Conservation (phyloP, 2,329 filamentous ascomycete species). For the Ophiostoma himal-ulmi region DNA sequence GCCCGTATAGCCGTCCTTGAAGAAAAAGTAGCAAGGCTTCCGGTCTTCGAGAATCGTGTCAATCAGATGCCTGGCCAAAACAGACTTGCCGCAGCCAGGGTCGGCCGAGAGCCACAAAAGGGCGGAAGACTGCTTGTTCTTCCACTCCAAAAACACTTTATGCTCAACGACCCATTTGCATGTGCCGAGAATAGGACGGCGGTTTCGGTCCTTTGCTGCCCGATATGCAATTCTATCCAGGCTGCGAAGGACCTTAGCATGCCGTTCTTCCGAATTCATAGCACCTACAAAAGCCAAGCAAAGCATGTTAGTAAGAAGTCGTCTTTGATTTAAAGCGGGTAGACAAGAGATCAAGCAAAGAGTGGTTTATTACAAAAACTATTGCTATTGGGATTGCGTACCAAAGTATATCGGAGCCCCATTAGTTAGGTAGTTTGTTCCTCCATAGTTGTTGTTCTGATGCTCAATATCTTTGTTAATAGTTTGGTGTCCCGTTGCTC, state of each 20-base stretch:
- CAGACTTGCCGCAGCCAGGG: slow-evolving; percentile 8
- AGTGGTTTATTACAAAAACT: background rate
- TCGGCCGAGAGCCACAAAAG: slow-evolving; percentile 4
- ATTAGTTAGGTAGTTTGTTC: background rate
- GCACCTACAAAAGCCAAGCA: background rate
- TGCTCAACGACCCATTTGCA: background rate
- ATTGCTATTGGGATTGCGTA: background rate
- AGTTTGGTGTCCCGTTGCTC: background rate
- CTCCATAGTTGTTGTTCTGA: background rate
- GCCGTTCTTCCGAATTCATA: background rate
- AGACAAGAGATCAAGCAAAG: no score
- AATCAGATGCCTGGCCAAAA: background rate
- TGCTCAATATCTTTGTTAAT: background rate
- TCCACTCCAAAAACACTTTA: background rate
- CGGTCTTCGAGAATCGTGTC: background rate
- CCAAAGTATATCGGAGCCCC: background rate
- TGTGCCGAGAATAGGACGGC: background rate
- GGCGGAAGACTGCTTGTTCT: slow-evolving; percentile 1
- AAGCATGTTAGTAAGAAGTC: background rate
- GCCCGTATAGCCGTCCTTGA: background rate
- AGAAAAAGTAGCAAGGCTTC: background rate
- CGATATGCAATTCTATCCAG: background rate
- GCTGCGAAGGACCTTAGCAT: background rate
- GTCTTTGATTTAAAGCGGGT: background rate
- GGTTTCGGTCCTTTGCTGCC: background rate